Evolutionary conservation across 2,329 filamentous ascomycete species (phyloP).

Genomic region (Emericellopsis atlantica): DNA sequence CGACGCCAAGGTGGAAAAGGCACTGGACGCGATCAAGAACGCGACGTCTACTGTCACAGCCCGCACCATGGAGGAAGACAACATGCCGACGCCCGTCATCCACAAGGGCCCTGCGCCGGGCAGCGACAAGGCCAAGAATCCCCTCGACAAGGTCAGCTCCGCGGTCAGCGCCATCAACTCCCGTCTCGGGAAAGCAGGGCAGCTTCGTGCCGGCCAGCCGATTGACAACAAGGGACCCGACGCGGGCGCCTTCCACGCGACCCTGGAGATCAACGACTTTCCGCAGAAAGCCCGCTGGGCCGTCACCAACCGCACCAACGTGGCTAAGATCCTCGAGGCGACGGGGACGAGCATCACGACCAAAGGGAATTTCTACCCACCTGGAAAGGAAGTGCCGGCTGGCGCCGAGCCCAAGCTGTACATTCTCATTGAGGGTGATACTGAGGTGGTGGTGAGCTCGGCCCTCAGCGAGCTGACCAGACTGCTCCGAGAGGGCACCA

Average conservation of each 20-base stretch:
- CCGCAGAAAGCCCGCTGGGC: constrained; percentile 98
- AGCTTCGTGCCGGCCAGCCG: constrained; percentile 81
- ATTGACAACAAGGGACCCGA: constrained; percentile 98
- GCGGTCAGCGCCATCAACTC: constrained; percentile 85
- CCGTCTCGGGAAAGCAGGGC: constrained; percentile 77
- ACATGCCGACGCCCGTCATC: constrained; percentile 20
- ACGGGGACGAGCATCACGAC: constrained; percentile 95
- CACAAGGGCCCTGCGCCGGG: constrained; percentile 45
- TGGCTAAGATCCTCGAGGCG: constrained; percentile 91
- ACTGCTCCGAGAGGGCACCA: constrained; percentile 77
- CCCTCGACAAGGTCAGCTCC: constrained; percentile 77
- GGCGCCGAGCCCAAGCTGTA: constrained; percentile 86
- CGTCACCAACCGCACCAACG: constrained; percentile 95
- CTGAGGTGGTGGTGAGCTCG: constrained; percentile 79
- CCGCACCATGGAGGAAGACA: constrained; percentile 35
- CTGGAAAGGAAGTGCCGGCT: constrained; percentile 66
- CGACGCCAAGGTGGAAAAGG: constrained; percentile 57
- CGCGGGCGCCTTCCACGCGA: constrained; percentile 91
- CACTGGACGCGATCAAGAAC: constrained; percentile 51
- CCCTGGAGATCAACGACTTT: constrained; percentile 98
- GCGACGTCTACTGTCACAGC: constrained; percentile 45
- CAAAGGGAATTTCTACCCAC: constrained; percentile 80
- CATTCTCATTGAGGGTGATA: constrained; percentile 94
- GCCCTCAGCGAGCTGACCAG: constrained; percentile 86
- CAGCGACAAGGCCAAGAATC: constrained; percentile 46